These are phyloP conservation scores for Penicillium fimorum DNA, from an alignment of 495 filamentous ascomycete species.

Conservation along the genomic window DNA sequence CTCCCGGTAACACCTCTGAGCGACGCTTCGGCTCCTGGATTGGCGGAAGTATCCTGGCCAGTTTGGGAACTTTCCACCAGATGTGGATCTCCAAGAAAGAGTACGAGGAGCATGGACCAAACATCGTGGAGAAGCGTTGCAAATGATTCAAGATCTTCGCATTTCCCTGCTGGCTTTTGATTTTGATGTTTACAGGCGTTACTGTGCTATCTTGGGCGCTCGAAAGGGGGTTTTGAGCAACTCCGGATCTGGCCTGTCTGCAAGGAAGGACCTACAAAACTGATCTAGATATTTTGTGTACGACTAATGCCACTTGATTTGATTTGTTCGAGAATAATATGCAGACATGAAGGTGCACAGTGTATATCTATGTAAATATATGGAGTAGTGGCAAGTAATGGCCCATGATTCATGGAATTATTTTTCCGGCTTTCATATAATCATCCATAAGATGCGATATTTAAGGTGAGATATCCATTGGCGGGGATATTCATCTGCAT, in stretches of 20 bases:
- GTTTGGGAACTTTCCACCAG: constrained; percentile 98
- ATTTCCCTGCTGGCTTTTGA: constrained; percentile 1
- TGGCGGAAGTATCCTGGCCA: constrained; percentile 92
- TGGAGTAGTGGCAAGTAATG: neutral
- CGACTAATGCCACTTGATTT: constrained; percentile 17
- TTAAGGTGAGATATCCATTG: neutral
- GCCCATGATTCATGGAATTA: neutral
- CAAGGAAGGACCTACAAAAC: constrained; percentile 12
- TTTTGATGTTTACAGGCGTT: constrained; percentile 13
- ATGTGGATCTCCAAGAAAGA: constrained; percentile 90
- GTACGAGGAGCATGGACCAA: constrained; percentile 57
- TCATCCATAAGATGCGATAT: neutral
- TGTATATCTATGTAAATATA: neutral
- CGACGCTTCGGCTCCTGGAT: constrained; percentile 91
- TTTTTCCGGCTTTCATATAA: neutral
- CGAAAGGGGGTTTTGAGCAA: constrained; percentile 9
- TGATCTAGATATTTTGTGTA: constrained; percentile 18
- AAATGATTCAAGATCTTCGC: constrained; percentile 34
- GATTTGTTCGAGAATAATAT: neutral
- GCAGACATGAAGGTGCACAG: neutral
- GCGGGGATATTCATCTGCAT: neutral
- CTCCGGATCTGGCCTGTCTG: constrained; percentile 12
- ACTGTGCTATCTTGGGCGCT: constrained; percentile 12
- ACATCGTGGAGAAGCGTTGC: constrained; percentile 62
- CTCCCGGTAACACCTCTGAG: constrained; percentile 81